Evolutionary conservation across 176 grass and related monocot genomes (phyloP).

Genomic region (Rhynchospora breviuscula): DNA sequence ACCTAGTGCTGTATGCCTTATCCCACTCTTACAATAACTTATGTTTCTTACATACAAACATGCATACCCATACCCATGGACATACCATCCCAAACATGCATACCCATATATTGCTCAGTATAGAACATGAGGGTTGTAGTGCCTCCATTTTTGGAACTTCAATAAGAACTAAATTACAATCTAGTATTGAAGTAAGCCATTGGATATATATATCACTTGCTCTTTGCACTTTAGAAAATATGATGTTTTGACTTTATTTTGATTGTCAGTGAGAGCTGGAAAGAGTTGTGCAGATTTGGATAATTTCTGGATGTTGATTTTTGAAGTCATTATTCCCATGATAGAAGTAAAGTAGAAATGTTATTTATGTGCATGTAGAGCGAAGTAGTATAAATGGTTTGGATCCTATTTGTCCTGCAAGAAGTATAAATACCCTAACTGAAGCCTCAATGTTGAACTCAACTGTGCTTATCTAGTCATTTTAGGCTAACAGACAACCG

Average conservation of each 20-base stretch:
- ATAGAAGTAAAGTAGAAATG: background rate
- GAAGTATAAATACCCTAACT: background rate
- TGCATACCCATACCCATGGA: background rate
- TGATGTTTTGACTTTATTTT: too few species aligned
- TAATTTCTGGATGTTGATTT: too few species aligned
- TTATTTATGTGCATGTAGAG: too few species aligned
- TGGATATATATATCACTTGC: too few species aligned
- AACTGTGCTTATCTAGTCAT: background rate
- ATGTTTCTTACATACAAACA: background rate
- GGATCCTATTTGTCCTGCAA: conserved; percentile 2
- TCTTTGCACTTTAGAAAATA: too few species aligned
- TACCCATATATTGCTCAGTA: background rate
- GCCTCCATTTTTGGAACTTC: too few species aligned
- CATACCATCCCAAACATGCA: background rate
- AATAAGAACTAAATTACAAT: too few species aligned
- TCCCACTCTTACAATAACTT: conserved; percentile 6
- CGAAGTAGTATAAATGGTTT: background rate
- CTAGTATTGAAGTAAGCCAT: too few species aligned
- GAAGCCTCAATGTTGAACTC: conserved; percentile 3
- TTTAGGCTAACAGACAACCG: background rate
- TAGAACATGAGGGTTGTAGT: background rate
- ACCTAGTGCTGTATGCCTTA: conserved; percentile 40
- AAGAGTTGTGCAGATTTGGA: too few species aligned
- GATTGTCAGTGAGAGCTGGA: too few species aligned
- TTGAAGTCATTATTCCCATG: background rate